These are phyloP conservation scores for Tetrahymena thermophila DNA, from an alignment of 73 alveolate species.

Conservation along the genomic window DNA sequence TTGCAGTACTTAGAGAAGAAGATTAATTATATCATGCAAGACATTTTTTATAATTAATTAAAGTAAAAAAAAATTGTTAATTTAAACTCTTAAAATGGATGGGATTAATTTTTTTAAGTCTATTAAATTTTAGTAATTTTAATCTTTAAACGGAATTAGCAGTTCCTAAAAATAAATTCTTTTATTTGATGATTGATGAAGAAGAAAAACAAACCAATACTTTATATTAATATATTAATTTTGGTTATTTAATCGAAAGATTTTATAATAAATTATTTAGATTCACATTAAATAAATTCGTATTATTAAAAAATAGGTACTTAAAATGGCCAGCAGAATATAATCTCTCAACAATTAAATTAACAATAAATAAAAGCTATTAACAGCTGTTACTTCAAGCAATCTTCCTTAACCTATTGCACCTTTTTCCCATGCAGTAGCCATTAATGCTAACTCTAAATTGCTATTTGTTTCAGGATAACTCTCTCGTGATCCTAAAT, in stretches of 20 bases:
- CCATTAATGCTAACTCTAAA: neutral
- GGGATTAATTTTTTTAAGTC: too few relatives aligned
- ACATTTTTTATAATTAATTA: too few relatives aligned
- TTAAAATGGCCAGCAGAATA: neutral
- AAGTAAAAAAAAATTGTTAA: too few relatives aligned
- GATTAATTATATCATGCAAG: too few relatives aligned
- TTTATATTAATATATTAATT: too few relatives aligned
- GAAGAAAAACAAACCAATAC: neutral
- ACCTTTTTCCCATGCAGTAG: neutral
- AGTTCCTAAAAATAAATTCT: neutral
- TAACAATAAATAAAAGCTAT: neutral
- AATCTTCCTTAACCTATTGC: neutral
- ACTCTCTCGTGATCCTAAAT: neutral
- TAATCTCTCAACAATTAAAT: neutral
- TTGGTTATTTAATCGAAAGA: neutral
- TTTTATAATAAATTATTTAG: too few relatives aligned
- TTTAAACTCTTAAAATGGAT: too few relatives aligned
- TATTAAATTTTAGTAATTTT: too few relatives aligned
- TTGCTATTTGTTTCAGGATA: neutral
- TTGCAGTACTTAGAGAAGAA: too few relatives aligned
- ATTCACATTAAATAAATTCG: neutral
- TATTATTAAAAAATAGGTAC: neutral
- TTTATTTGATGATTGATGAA: neutral
- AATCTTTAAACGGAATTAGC: neutral
- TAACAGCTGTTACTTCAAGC: neutral